These are phyloP conservation scores for Suillus occidentalis DNA, from an alignment of 768 basidiomycete genomes.

Conservation along the genomic window DNA sequence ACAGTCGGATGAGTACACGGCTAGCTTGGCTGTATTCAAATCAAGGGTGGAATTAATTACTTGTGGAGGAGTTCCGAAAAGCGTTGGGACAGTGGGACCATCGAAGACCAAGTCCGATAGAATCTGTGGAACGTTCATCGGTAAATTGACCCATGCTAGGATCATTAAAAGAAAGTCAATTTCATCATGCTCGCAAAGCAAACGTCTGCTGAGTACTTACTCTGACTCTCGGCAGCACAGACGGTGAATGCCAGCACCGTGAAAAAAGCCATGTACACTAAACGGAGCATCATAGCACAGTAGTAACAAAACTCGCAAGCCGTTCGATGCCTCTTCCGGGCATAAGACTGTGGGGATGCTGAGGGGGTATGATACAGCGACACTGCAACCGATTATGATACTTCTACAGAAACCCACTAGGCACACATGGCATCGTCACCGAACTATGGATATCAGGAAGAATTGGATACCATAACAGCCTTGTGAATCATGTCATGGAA, in stretches of 20 bases:
- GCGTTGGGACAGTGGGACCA: slow-evolving; percentile 1
- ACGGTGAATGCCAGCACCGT: background rate
- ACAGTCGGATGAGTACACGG: slow-evolving; percentile 21
- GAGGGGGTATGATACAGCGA: too few relatives aligned
- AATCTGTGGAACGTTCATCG: slow-evolving; percentile 6
- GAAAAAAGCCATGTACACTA: background rate
- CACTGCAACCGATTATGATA: too few relatives aligned
- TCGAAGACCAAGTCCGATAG: slow-evolving; percentile 5
- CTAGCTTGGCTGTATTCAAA: slow-evolving; percentile 18
- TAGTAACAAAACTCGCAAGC: background rate
- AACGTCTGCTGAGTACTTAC: background rate
- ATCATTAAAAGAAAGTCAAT: background rate
- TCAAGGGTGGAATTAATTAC: slow-evolving; percentile 16
- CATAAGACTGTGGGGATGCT: too few relatives aligned
- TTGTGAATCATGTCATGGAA: background rate
- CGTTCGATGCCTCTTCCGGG: background rate
- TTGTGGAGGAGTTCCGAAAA: slow-evolving; percentile 13
- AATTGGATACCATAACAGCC: background rate
- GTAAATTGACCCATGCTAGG: slow-evolving; percentile 27
- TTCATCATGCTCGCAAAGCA: background rate
- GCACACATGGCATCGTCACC: too few relatives aligned
- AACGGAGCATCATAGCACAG: background rate
- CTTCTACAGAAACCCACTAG: too few relatives aligned
- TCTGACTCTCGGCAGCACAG: background rate
- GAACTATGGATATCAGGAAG: background rate